Percentiles rank a stretch among this genome's conserved stretches.
These are phyloP conservation scores for Ceratobasidium sp. DNA, from an alignment of 1,284 basidiomycete species.

Conservation along the genomic window DNA sequence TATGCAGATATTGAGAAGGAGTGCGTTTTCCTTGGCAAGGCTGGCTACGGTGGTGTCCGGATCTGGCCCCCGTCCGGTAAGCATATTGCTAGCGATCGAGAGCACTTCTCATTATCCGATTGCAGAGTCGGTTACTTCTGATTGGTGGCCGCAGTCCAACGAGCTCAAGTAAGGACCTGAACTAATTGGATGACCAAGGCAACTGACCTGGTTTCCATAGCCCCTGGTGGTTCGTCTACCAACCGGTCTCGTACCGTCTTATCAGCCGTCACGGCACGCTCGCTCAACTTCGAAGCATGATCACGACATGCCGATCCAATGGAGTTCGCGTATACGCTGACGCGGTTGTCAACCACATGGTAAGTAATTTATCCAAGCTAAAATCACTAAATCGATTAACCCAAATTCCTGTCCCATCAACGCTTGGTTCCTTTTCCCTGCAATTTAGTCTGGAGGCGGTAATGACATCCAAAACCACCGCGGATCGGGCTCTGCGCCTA, in stretches of 20 bases:
- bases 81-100: neutral
- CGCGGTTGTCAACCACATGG: constrained; percentile 35
- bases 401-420: neutral
- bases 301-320: constrained; percentile 31
- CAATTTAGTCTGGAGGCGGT: constrained; percentile 31
- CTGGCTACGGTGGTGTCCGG: constrained; percentile 33
- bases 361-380: neutral
- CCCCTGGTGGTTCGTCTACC: constrained; percentile 36
- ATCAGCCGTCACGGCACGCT: constrained; percentile 35
- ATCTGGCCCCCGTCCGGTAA: constrained; percentile 35
- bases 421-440: neutral
- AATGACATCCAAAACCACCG: constrained; percentile 36
- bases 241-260: constrained; percentile 29
- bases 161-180: constrained; percentile 25
- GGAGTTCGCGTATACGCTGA: constrained; percentile 35
- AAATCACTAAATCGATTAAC: neutral
- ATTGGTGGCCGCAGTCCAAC: constrained; percentile 36
- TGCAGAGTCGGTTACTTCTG: constrained; percentile 33
- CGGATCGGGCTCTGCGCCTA: constrained; percentile 14
- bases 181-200: neutral
- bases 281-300: constrained; percentile 33
- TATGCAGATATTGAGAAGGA: constrained; percentile 36
- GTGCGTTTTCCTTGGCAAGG: constrained; percentile 33
- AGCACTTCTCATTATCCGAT: neutral
- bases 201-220: neutral